phyloP scores from a whole-genome alignment of 2,329 filamentous ascomycete species.

The Remersonia thermophila region DNA sequence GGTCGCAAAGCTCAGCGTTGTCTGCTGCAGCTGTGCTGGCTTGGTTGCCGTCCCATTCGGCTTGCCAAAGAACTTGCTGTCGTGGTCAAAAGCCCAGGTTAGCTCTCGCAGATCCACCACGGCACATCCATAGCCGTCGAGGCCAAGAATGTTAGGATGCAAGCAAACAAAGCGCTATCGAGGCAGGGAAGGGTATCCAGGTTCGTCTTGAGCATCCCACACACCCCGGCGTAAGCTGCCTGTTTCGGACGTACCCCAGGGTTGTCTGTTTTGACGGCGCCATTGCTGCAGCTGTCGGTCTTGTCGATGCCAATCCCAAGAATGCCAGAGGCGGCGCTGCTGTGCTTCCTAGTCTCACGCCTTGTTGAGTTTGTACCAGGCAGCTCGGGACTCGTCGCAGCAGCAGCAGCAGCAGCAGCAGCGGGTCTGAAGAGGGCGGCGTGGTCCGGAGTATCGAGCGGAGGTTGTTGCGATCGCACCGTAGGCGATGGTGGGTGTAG shows the following conservation, averaged over 20 bases:
- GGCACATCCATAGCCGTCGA: too few relatives aligned
- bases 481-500: neutral
- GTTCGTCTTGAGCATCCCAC: constrained; percentile 14
- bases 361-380: too few relatives aligned
- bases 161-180: too few relatives aligned
- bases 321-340: too few relatives aligned
- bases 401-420: too few relatives aligned
- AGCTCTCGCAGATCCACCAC: neutral
- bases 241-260: constrained; percentile 71
- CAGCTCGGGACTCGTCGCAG: too few relatives aligned
- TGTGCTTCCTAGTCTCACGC: too few relatives aligned
- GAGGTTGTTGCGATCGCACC: neutral
- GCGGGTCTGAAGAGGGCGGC: too few relatives aligned
- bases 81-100: too few relatives aligned
- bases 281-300: constrained; percentile 22
- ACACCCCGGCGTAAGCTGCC: constrained; percentile 65
- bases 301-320: too few relatives aligned
- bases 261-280: constrained; percentile 59
- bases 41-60: constrained; percentile 46
- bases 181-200: neutral
- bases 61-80: constrained; percentile 75
- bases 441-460: too few relatives aligned
- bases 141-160: constrained; percentile 5
- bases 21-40: constrained; percentile 55
- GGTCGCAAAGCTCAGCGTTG: constrained; percentile 64